Evolutionary conservation across 2,329 filamentous ascomycete species (phyloP), one percentile per base, ranked within the genome.

Genomic region (Sporothrix variecibatus): DNA sequence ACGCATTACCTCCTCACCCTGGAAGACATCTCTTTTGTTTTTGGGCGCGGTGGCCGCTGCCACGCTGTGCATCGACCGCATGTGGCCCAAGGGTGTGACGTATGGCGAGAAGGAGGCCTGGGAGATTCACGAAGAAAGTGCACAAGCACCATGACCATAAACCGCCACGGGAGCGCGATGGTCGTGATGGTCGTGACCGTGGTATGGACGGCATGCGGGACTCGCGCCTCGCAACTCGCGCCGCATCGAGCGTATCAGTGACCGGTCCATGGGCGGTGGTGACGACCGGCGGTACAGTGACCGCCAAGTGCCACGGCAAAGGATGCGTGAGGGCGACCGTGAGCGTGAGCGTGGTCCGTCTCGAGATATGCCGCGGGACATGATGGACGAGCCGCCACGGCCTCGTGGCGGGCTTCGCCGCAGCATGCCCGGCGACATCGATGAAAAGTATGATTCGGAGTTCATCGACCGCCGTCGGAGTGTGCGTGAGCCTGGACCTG

Each of bases 61-160:
- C 9, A 80, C 82, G 0, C 77, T 82, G 28, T 80, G 80, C 4
- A 81, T 81, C 1, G 80, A 84, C 76, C 82, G 81, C 75, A 81
- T 80, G 75, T 83, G 81, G 82, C 82, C 83, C 70, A 82, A 81
- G 73, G 83, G 82, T 12, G 77, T 81, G 34, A 76, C 79, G 0
- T 82, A 84, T 73, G 82, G 82, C 73, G 82, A 82, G 28, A 82
- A 82, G 74, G 82, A 83, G 74, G 79, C 80, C 28, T 83, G 82
- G 76, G 73, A 71, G 70, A 31, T 28, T 12, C 68, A 31, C 38
- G 53, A 73, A 53, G 58, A 74, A 74, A 1, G 74, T 72, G 6
- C 71, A 20, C n/a, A 53, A 69, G 23, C 68, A 65, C 46, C 43
- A 20, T n/a, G 53, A 53, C 26, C 6, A 49, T 17, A 26, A 12